Evolutionary conservation across 139 green algal species (phyloP).

Genomic region (Closterium sp.): DNA sequence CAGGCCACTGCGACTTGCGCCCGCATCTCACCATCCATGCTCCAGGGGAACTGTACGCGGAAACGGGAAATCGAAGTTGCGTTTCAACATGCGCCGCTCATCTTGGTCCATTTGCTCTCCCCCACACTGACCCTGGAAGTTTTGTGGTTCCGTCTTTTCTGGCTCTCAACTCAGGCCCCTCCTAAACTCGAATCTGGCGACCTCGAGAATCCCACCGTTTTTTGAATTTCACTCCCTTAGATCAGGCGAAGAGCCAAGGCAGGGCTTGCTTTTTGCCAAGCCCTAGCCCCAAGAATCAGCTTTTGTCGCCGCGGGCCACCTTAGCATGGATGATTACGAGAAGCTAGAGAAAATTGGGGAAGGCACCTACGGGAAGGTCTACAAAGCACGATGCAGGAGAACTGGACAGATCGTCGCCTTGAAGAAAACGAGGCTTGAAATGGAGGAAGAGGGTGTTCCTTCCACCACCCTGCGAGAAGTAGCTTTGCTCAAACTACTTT

Average conservation of each 20-base stretch:
- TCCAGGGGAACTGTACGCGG: background rate
- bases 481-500: slow-evolving; percentile 94
- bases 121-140: too few relatives aligned
- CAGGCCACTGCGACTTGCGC: background rate
- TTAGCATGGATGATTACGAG: slow-evolving; percentile 83
- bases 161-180: background rate
- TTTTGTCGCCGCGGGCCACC: background rate
- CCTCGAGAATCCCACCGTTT: background rate
- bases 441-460: slow-evolving; percentile 98
- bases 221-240: background rate
- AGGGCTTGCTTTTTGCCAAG: background rate
- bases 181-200: background rate
- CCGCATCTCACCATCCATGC: background rate
- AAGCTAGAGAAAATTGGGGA: slow-evolving; percentile 96
- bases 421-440: slow-evolving; percentile 98
- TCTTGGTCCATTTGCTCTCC: background rate
- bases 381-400: slow-evolving; percentile 79
- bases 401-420: slow-evolving; percentile 87
- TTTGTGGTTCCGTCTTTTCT: too few relatives aligned
- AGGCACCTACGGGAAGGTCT: slow-evolving; percentile 98
- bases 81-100: background rate
- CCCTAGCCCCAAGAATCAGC: background rate
- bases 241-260: background rate
- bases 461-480: slow-evolving; percentile 96
- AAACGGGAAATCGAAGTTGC: background rate